These are phyloP conservation scores for Colletotrichum lindemuthianum DNA, from an alignment of 2,329 filamentous ascomycete genomes.

Conservation along the genomic window DNA sequence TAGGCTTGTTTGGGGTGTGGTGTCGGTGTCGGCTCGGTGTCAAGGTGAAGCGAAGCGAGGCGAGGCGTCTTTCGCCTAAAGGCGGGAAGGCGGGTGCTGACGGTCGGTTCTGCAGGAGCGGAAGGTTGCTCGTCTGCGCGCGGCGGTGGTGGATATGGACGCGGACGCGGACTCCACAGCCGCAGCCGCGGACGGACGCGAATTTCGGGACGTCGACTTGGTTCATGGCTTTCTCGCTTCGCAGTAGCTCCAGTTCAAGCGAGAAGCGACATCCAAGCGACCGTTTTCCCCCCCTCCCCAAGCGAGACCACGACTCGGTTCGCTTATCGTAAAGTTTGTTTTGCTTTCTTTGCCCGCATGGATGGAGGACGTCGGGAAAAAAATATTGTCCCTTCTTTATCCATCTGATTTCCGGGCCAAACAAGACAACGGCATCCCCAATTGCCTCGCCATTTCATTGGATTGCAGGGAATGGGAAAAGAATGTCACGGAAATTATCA, in stretches of 20 bases:
- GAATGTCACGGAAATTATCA: conserved; percentile 37
- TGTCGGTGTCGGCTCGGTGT: conserved; percentile 6
- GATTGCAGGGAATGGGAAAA: not conserved
- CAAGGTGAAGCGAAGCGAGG: conserved; percentile 9
- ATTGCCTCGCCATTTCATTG: conserved; percentile 11
- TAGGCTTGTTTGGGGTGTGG: conserved; percentile 1
- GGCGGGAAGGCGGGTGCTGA: conserved; percentile 10
- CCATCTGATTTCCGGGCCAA: not conserved
- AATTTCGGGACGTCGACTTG: conserved; percentile 29
- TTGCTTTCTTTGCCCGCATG: conserved; percentile 26
- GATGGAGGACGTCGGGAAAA: no score
- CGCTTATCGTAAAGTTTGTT: conserved; percentile 37
- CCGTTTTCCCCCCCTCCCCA: conserved; percentile 14
- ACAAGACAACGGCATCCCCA: conserved; percentile 9
- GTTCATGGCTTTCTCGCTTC: conserved; percentile 45
- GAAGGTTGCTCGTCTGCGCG: conserved; percentile 33
- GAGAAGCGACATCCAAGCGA: conserved; percentile 46
- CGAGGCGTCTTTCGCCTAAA: not conserved
- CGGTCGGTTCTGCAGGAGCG: conserved; percentile 31
- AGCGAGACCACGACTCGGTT: conserved; percentile 33
- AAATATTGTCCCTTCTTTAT: not conserved
- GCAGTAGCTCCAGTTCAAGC: conserved; percentile 48
- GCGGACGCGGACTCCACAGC: not conserved
- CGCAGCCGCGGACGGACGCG: not conserved
- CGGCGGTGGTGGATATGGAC: not conserved